These are phyloP conservation scores for Phytophthora litchii DNA, from an alignment of 352 stramenopile species.

Conservation along the genomic window DNA sequence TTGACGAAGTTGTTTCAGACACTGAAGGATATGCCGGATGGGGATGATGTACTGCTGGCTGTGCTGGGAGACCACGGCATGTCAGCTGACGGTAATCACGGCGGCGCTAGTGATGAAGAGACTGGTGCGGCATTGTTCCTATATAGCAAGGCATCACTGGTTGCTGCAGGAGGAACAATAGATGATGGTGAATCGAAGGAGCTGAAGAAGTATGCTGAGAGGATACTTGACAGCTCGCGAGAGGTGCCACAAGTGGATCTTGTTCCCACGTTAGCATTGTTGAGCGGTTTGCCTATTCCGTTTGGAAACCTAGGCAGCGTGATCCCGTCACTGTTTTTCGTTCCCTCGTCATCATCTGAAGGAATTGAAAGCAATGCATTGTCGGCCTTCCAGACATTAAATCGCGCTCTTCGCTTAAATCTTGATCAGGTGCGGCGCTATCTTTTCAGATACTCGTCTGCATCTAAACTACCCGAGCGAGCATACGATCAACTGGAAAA, in stretches of 20 bases:
- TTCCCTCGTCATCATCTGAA: constrained; percentile 8
- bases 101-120: constrained; percentile 96
- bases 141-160: constrained; percentile 70
- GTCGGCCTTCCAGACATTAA: constrained; percentile 51
- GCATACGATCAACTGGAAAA: constrained; percentile 65
- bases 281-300: constrained; percentile 95
- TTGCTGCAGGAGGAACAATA: constrained; percentile 12
- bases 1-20: constrained; percentile 76
- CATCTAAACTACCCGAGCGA: constrained; percentile 66
- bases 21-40: constrained; percentile 53
- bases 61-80: constrained; percentile 99
- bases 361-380: constrained; percentile 20
- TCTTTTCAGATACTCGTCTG: constrained; percentile 66
- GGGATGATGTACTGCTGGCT: constrained; percentile 88
- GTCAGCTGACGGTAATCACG: constrained; percentile 98
- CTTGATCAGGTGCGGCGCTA: constrained; percentile 86
- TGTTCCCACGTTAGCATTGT: constrained; percentile 94
- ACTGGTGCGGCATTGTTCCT: constrained; percentile 95
- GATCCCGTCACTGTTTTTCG: constrained; percentile 92
- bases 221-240: constrained; percentile 26
- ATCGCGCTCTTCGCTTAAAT: constrained; percentile 80
- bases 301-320: constrained; percentile 95
- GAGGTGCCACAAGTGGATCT: constrained; percentile 95
- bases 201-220: constrained; percentile 33
- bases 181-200: constrained; percentile 10